Evolutionary conservation across 768 basidiomycete species (phyloP).

Genomic region (Termitomyces sp.): DNA sequence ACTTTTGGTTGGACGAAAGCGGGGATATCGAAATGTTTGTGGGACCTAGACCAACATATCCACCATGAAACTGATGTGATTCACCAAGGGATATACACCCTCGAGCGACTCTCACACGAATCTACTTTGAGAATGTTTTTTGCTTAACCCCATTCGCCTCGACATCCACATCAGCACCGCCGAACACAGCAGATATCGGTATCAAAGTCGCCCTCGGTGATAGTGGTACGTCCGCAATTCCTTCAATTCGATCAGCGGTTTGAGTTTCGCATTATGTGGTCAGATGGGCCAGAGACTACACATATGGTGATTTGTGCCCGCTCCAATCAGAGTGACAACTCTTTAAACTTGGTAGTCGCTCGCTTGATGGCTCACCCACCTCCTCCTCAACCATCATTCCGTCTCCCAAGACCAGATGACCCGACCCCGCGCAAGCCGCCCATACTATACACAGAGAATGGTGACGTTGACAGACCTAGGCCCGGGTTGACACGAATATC

Average conservation of each 20-base stretch:
- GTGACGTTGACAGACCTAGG: slow-evolving; percentile 5
- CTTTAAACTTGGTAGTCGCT: slow-evolving; percentile 47
- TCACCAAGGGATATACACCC: slow-evolving; percentile 59
- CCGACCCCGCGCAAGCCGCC: slow-evolving; percentile 73
- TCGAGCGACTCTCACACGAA: slow-evolving; percentile 48
- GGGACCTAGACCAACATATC: background rate
- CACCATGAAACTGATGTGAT: background rate
- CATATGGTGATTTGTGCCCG: slow-evolving; percentile 54
- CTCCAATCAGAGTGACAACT: slow-evolving; percentile 14
- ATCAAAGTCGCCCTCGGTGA: slow-evolving; percentile 70
- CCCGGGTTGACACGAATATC: slow-evolving; percentile 25
- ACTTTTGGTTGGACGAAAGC: slow-evolving; percentile 52
- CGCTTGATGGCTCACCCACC: slow-evolving; percentile 40
- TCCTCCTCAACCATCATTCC: slow-evolving; percentile 23
- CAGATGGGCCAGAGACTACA: slow-evolving; percentile 67
- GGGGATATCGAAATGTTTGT: slow-evolving; percentile 39
- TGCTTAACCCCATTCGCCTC: slow-evolving; percentile 41
- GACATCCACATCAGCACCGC: slow-evolving; percentile 18
- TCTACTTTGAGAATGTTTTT: slow-evolving; percentile 70
- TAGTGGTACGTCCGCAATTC: slow-evolving; percentile 39
- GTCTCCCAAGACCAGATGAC: slow-evolving; percentile 67
- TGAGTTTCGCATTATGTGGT: background rate
- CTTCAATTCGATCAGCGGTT: background rate
- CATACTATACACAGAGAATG: slow-evolving; percentile 21
- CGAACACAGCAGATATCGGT: slow-evolving; percentile 41